Conservation (phyloP, 305 asterid species). For the Ajuga reptans region DNA sequence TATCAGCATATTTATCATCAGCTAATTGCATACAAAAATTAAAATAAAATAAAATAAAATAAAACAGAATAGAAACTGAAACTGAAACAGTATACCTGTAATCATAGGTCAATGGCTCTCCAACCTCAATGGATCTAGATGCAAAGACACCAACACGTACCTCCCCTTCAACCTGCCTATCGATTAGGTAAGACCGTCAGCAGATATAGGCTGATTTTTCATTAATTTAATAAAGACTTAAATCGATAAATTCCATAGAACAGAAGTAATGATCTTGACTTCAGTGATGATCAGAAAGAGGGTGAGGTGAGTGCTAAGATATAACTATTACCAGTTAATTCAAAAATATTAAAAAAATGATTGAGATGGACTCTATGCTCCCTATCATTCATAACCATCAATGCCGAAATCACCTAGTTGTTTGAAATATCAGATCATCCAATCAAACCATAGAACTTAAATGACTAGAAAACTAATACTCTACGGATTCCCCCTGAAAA, state of each 20-base stretch:
- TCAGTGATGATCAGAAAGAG: neutral
- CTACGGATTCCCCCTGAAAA: neutral
- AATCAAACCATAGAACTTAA: neutral
- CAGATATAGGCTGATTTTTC: constrained; percentile 15
- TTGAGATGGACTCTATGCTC: neutral
- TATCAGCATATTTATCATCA: neutral
- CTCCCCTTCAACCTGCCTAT: constrained; percentile 91
- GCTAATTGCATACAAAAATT: neutral
- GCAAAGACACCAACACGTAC: constrained; percentile 92
- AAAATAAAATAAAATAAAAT: too few relatives aligned
- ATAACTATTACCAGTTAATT: neutral
- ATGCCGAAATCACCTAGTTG: neutral
- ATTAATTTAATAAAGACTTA: neutral
- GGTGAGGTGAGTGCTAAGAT: neutral
- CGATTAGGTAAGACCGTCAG: constrained; percentile 15
- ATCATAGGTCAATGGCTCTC: constrained; percentile 86
- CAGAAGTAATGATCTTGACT: neutral
- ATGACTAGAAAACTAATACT: neutral
- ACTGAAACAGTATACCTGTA: constrained; percentile 48
- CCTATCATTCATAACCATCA: neutral
- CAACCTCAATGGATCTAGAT: constrained; percentile 55
- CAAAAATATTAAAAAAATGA: neutral
- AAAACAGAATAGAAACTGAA: neutral
- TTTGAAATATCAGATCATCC: neutral
- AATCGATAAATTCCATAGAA: too few relatives aligned